Evolutionary conservation across 257 asterid species (phyloP), one percentile per base, ranked within the genome.

Genomic region (Nicotiana noctiflora): DNA sequence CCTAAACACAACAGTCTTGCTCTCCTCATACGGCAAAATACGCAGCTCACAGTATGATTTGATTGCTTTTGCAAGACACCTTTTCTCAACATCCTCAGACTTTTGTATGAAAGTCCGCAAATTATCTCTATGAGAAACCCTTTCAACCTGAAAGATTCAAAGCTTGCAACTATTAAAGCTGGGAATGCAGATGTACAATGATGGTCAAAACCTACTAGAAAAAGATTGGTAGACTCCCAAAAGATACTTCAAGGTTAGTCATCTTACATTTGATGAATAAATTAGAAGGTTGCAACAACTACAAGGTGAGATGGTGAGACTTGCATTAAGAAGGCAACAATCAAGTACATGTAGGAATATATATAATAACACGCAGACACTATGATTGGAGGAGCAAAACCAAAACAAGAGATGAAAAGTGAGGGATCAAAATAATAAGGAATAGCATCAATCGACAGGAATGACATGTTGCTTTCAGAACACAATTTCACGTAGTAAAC

Each of bases 51-150:
- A 95, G 72, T 95, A 95, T 34, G 94, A 92, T 82, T 91, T 90
- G 57, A 95, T 89, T 75, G 99, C 98, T 88, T 90, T 93, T 3
- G 95, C 93, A 80, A 95, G 97, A 78, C 98, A 95, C 59, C 89
- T 97, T 87, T 90, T 95, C 91, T 95, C 99, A 86, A 95, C 89
- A 85, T 89, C 90, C 92, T 92, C 92, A 13, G 98, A 95, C 89
- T 91, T 95, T 84, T 87, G 96, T 76, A 91, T 89, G 81, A 93
- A 93, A 79, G 97, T 90, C 84, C 80, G 87, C 88, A 95, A 77
- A 79, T 80, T 92, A 79, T 95, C 99, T 86, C 93, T 87, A 86
- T 93, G 98, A 74, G 99, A 92, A 87, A 95, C 98, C 85, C 97
- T 91, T 82, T 92, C 98, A 83, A 93, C 99, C 98, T 93, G 90